phyloP scores from a whole-genome alignment of 2,329 filamentous ascomycete species.

The Epichloe uncinata region DNA sequence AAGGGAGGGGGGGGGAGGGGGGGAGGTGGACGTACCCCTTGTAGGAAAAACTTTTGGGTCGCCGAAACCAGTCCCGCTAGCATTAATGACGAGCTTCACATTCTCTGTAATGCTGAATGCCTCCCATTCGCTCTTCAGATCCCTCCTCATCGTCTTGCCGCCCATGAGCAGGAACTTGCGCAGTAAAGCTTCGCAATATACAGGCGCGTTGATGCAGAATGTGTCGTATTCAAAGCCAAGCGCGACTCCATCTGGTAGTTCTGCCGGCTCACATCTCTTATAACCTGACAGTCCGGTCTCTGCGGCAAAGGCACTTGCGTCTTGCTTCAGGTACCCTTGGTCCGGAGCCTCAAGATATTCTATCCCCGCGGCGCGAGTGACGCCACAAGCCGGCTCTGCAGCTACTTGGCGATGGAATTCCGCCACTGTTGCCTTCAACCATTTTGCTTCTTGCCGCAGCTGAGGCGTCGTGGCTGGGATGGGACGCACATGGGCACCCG shows the following conservation, averaged over 20 bases:
- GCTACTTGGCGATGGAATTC: slow-evolving; percentile 13
- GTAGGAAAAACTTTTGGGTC: slow-evolving; percentile 21
- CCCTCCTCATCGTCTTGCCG: slow-evolving; percentile 14
- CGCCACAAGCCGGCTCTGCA: slow-evolving; percentile 23
- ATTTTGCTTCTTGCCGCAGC: slow-evolving; percentile 18
- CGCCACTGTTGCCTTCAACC: slow-evolving; percentile 16
- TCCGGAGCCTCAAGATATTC: slow-evolving; percentile 37
- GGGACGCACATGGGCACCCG: slow-evolving; percentile 41
- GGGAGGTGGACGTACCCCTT: slow-evolving; percentile 12
- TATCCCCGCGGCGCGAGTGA: slow-evolving; percentile 35
- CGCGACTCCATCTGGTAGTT: slow-evolving; percentile 29
- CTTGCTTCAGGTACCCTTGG: slow-evolving; percentile 22
- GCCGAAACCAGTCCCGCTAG: slow-evolving; percentile 21
- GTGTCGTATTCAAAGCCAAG: slow-evolving; percentile 39
- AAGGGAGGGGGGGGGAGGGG: fast-evolving
- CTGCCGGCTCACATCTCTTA: slow-evolving; percentile 15
- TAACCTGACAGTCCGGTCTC: slow-evolving; percentile 18
- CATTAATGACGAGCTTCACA: slow-evolving; percentile 19
- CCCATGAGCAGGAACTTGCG: slow-evolving; percentile 19
- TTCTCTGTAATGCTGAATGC: slow-evolving; percentile 13
- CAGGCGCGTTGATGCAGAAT: slow-evolving; percentile 40
- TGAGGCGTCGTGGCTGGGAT: slow-evolving; percentile 26
- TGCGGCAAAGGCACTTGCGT: slow-evolving; percentile 12
- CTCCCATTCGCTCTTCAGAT: slow-evolving; percentile 20
- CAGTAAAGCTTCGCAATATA: slow-evolving; percentile 31